Evolutionary conservation across 805 yeast genomes (phyloP).

Genomic region (Barnettozyma sucrosica): DNA sequence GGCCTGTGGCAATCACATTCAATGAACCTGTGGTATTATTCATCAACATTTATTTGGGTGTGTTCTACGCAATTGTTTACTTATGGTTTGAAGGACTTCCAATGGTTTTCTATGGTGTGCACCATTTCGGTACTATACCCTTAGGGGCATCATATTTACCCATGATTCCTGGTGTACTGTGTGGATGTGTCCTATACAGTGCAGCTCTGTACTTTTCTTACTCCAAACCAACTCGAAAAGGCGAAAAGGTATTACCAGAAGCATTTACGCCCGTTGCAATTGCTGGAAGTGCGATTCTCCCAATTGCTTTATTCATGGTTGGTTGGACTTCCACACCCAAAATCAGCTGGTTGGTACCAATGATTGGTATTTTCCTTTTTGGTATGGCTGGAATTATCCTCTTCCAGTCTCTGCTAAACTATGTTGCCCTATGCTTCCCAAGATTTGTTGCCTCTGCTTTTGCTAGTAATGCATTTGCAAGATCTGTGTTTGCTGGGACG

Average conservation of each 20-base stretch:
- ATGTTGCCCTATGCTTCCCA: constrained; percentile 54
- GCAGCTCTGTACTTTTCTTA: constrained; percentile 24
- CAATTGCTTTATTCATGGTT: constrained; percentile 40
- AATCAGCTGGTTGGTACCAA: constrained; percentile 46
- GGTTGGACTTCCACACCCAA: constrained; percentile 42
- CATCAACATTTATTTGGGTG: constrained; percentile 44
- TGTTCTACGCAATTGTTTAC: constrained; percentile 48
- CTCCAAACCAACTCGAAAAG: constrained; percentile 23
- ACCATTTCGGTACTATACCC: constrained; percentile 43
- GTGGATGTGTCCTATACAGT: constrained; percentile 32
- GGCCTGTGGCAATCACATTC: constrained; percentile 45
- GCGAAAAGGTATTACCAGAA: constrained; percentile 34
- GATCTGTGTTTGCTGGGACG: constrained; percentile 59
- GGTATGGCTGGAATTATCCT: constrained; percentile 40
- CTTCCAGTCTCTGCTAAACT: constrained; percentile 54
- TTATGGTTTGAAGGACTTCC: constrained; percentile 62
- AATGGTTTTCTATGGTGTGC: constrained; percentile 39
- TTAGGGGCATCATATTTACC: constrained; percentile 43
- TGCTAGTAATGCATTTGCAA: constrained; percentile 62
- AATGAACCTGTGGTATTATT: constrained; percentile 53
- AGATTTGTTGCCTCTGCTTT: constrained; percentile 57
- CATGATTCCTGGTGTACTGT: constrained; percentile 38
- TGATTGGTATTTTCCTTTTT: constrained; percentile 38
- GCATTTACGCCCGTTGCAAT: constrained; percentile 37
- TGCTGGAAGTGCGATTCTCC: constrained; percentile 36